A percentile compares a stretch with the other conserved stretches of the same genome.
Conservation (phyloP, 441 rosid species). For the Melastoma candidum region DNA sequence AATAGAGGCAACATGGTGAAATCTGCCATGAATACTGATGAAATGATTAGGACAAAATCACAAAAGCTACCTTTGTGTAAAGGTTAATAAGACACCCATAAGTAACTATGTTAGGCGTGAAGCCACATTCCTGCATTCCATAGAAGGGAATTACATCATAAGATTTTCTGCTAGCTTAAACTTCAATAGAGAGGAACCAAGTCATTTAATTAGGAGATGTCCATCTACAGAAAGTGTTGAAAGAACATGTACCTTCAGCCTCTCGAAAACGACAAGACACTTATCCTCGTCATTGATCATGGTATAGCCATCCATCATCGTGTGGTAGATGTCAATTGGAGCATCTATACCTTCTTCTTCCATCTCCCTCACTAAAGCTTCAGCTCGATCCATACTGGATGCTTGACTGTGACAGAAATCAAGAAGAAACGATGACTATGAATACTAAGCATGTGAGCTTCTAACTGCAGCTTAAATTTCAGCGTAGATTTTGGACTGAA, state of each 20-base stretch:
- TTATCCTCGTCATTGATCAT: conserved; percentile 73
- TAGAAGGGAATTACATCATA: background rate
- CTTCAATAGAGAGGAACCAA: no score
- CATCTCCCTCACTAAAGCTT: conserved; percentile 87
- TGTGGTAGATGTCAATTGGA: conserved; percentile 79
- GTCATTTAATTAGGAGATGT: no score
- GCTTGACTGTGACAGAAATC: conserved; percentile 45
- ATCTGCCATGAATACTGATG: background rate
- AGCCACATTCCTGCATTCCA: conserved; percentile 74
- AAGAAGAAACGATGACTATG: conserved; percentile 2
- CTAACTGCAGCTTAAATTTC: no score
- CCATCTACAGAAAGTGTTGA: no score
- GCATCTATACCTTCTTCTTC: conserved; percentile 98
- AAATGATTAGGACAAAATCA: background rate
- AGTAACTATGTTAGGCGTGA: conserved; percentile 72
- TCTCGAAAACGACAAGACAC: conserved; percentile 69
- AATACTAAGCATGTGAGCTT: conserved; percentile 1
- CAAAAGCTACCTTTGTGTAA: conserved; percentile 50
- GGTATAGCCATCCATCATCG: conserved; percentile 96
- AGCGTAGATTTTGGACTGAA: no score
- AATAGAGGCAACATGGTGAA: no score
- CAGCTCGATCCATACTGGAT: conserved; percentile 71
- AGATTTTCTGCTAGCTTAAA: no score
- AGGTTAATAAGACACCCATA: conserved; percentile 91
- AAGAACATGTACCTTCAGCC: conserved; percentile 61